phyloP scores from a whole-genome alignment of 306 rosid species.

The Castanospermum australe region DNA sequence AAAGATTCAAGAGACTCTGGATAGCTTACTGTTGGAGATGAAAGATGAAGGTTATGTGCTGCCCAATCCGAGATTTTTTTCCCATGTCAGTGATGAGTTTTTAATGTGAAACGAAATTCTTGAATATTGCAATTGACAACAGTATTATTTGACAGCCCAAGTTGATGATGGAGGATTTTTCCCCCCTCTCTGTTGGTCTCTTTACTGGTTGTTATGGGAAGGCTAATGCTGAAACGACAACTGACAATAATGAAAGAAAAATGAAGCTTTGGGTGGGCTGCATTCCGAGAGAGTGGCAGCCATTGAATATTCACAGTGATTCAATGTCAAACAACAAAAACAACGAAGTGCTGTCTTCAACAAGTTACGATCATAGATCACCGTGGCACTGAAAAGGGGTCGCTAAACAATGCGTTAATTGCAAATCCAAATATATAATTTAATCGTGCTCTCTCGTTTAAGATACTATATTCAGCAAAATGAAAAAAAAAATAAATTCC shows the following conservation, averaged over 20 bases:
- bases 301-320: background rate
- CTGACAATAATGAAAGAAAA: background rate
- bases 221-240: background rate
- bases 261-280: background rate
- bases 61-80: constrained; percentile 6
- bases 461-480: background rate
- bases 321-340: background rate
- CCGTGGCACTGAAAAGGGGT: background rate
- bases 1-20: constrained; percentile 39
- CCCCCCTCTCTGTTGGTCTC: too few relatives aligned
- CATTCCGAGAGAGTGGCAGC: background rate
- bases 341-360: background rate
- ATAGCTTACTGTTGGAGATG: constrained; percentile 36
- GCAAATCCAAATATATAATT: background rate
- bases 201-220: background rate
- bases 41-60: constrained; percentile 26
- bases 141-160: background rate
- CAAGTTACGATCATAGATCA: background rate
- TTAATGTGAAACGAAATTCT: background rate
- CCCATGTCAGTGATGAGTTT: constrained; percentile 4
- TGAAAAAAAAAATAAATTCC: background rate
- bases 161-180: background rate
- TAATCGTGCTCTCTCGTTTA: background rate
- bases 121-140: background rate
- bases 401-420: background rate